A percentile compares a stretch with the other conserved stretches of the same genome.
Conservation (phyloP, 1,139 yeast genomes). For the Yamadazyma mexicana region DNA sequence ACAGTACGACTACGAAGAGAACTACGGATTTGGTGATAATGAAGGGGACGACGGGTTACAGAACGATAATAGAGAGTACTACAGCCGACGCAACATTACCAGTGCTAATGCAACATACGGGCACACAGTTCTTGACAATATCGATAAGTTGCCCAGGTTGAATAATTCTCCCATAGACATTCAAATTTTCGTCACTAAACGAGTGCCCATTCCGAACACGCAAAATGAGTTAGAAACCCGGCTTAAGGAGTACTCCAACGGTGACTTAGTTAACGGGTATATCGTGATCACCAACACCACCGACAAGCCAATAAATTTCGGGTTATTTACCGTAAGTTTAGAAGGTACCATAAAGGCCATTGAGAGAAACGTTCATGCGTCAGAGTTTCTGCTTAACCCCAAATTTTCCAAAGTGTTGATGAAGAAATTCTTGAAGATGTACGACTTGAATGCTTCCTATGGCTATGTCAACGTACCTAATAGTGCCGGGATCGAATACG, state of each 20-base stretch:
- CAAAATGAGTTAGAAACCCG: conserved; percentile 41
- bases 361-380: conserved; percentile 19
- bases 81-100: conserved; percentile 7
- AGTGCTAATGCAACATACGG: conserved; percentile 29
- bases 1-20: conserved; percentile 19
- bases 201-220: conserved; percentile 37
- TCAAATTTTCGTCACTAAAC: conserved; percentile 44
- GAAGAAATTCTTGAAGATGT: conserved; percentile 49
- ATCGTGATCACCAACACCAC: conserved; percentile 41
- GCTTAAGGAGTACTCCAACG: conserved; percentile 45
- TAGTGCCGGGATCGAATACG: conserved; percentile 52
- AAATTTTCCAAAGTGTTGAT: conserved; percentile 33
- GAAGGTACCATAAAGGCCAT: conserved; percentile 47
- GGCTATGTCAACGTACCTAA: conserved; percentile 45
- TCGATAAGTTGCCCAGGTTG: conserved; percentile 38
- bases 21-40: conserved; percentile 24
- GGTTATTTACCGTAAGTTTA: conserved; percentile 45
- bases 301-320: conserved; percentile 41
- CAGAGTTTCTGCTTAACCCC: conserved; percentile 15
- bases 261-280: conserved; percentile 40
- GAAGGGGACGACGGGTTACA: conserved; percentile 17
- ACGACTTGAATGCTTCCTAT: conserved; percentile 47
- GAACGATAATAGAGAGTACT: conserved; percentile 7
- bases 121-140: conserved; percentile 46
- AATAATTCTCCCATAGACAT: conserved; percentile 42